These are phyloP conservation scores for Scytalidium sp. DNA, from an alignment of 2,329 filamentous ascomycete genomes.

Conservation along the genomic window DNA sequence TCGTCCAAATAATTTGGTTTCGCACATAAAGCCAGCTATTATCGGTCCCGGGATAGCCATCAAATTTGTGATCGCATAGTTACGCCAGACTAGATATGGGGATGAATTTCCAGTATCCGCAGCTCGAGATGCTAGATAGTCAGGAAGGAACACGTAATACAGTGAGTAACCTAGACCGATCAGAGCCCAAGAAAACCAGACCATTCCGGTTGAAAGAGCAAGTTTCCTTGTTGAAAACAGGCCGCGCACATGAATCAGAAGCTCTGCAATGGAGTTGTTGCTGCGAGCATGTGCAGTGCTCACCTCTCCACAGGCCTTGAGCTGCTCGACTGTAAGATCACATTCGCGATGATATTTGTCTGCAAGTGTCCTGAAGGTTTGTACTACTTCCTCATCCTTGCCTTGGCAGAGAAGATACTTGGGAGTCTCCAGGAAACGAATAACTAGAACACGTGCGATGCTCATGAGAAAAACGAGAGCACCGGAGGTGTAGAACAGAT, in stretches of 20 bases:
- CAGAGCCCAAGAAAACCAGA: slow-evolving; percentile 67
- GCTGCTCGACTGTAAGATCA: slow-evolving; percentile 45
- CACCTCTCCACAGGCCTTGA: slow-evolving; percentile 42
- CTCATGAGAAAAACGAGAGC: slow-evolving; percentile 51
- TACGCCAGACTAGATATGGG: slow-evolving; percentile 62
- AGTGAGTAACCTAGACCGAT: slow-evolving; percentile 73
- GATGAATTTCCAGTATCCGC: slow-evolving; percentile 50
- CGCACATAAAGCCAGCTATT: slow-evolving; percentile 65
- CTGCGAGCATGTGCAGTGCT: slow-evolving; percentile 24
- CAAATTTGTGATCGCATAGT: slow-evolving; percentile 69
- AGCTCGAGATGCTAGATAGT: slow-evolving; percentile 60
- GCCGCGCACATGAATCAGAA: slow-evolving; percentile 55
- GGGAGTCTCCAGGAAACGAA: slow-evolving; percentile 52
- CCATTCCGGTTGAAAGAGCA: slow-evolving; percentile 57
- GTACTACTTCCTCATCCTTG: slow-evolving; percentile 47
- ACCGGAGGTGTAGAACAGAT: slow-evolving; percentile 51
- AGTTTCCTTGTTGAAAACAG: slow-evolving; percentile 62
- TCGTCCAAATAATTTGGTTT: slow-evolving; percentile 54
- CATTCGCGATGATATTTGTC: slow-evolving; percentile 50
- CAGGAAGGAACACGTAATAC: slow-evolving; percentile 70
- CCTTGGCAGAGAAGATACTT: slow-evolving; percentile 54
- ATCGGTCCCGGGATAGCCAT: slow-evolving; percentile 67
- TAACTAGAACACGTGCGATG: slow-evolving; percentile 49
- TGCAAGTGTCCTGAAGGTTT: slow-evolving; percentile 46
- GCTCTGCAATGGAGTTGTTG: slow-evolving; percentile 30